These are phyloP conservation scores for Chlorella sp. DNA, from an alignment of 139 green algal species.

Conservation along the genomic window DNA sequence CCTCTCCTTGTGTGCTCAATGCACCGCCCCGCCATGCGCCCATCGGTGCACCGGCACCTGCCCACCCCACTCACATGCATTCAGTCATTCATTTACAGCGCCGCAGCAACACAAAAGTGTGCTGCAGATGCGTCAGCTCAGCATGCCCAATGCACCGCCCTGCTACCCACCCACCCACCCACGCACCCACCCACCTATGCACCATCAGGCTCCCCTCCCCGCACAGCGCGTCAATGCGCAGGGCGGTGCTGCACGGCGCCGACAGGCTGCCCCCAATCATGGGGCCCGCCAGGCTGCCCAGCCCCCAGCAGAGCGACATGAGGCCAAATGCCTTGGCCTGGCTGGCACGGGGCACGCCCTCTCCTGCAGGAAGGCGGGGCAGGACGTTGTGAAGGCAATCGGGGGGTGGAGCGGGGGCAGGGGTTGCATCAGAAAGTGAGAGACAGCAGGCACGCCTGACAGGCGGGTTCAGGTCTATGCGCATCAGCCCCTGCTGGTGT, in stretches of 20 bases:
- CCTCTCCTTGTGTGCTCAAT: neutral
- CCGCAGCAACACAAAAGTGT: no score
- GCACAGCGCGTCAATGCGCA: slow-evolving; percentile 11
- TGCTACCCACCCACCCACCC: neutral
- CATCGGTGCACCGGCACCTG: neutral
- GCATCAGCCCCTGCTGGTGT: no score
- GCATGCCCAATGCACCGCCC: neutral
- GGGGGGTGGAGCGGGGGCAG: neutral
- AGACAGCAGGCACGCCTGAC: neutral
- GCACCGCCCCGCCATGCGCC: neutral
- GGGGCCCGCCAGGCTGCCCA: slow-evolving; percentile 24
- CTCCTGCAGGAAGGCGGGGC: neutral
- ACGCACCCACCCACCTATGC: neutral
- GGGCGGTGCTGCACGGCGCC: neutral
- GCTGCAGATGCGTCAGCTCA: no score
- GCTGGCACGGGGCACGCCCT: neutral
- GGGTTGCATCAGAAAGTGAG: neutral
- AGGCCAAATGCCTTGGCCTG: slow-evolving; percentile 39
- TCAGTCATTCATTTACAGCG: no score
- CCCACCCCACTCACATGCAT: no score
- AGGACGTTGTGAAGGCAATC: neutral
- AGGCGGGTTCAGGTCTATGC: neutral
- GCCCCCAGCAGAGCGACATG: slow-evolving; percentile 7
- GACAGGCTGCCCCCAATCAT: slow-evolving; percentile 24
- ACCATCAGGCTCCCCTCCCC: slow-evolving; percentile 8